These are phyloP conservation scores for Melampsora americana DNA, from an alignment of 1,284 basidiomycete genomes.

Conservation along the genomic window DNA sequence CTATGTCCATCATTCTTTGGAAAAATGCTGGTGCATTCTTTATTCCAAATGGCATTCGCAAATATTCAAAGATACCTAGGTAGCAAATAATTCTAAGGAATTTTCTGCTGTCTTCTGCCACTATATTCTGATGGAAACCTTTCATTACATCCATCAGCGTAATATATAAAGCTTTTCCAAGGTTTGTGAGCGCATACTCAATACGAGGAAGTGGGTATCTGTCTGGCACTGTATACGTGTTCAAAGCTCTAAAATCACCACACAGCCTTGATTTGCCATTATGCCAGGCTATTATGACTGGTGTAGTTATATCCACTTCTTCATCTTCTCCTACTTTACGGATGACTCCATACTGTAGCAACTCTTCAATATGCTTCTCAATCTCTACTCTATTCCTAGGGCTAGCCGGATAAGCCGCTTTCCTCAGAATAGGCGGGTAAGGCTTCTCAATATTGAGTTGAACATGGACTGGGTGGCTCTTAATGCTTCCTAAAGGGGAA, in stretches of 20 bases:
- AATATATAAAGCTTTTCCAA: neutral
- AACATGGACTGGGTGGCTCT: constrained; percentile 9
- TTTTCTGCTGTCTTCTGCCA: neutral
- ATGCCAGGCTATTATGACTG: constrained; percentile 21
- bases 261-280: constrained; percentile 4
- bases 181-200: neutral
- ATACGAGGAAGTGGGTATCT: neutral
- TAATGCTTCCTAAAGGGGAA: constrained; percentile 4
- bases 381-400: constrained; percentile 20
- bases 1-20: constrained; percentile 36
- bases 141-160: constrained; percentile 14
- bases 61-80: neutral
- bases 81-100: neutral
- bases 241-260: constrained; percentile 12
- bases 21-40: constrained; percentile 16
- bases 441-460: constrained; percentile 12
- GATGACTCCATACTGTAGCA: neutral
- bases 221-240: constrained; percentile 5
- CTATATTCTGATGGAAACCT: constrained; percentile 11
- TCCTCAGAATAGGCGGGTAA: constrained; percentile 16
- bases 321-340: constrained; percentile 2
- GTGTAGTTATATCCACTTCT: constrained; percentile 12
- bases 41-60: constrained; percentile 16
- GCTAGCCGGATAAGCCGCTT: constrained; percentile 22
- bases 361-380: constrained; percentile 10